A percentile compares a stretch with the other conserved stretches of the same genome.
Evolutionary conservation across 1,284 basidiomycete genomes (phyloP).

Genomic region (Tilletia caries): DNA sequence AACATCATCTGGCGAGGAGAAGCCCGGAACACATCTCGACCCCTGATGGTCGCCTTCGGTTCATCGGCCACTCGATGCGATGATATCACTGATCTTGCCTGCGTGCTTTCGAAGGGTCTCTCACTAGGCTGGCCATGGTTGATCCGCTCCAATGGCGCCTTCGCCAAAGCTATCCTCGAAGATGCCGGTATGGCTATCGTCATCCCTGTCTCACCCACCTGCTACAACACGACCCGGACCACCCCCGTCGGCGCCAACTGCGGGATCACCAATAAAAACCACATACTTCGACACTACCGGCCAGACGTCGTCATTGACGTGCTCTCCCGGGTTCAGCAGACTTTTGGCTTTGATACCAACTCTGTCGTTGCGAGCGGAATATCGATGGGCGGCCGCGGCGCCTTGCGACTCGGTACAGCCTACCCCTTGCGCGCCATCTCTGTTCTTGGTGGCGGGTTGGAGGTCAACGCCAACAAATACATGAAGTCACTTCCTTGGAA

Average conservation of each 20-base stretch:
- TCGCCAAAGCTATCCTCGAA: neutral
- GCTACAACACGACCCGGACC: neutral
- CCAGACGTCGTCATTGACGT: neutral
- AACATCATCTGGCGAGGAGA: neutral
- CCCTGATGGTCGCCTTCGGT: neutral
- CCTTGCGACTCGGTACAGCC: neutral
- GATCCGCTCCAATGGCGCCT: neutral
- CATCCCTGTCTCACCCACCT: neutral
- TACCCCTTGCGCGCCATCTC: neutral
- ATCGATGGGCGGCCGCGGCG: neutral
- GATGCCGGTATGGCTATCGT: neutral
- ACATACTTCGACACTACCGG: neutral
- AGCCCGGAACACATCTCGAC: neutral
- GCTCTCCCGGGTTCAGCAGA: neutral
- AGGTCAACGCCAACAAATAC: neutral
- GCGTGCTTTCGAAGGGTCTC: neutral
- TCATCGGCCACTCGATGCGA: neutral
- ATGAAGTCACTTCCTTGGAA: neutral
- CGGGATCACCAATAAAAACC: neutral
- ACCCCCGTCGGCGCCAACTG: neutral
- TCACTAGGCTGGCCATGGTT: neutral
- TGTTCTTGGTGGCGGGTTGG: neutral
- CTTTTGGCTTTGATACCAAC: neutral
- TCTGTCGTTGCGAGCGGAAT: neutral
- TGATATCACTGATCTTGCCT: neutral